Evolutionary conservation across 2,329 filamentous ascomycete genomes (phyloP), one percentile per base, ranked within the genome.

Genomic region (Ascocoryne sarcoides): DNA sequence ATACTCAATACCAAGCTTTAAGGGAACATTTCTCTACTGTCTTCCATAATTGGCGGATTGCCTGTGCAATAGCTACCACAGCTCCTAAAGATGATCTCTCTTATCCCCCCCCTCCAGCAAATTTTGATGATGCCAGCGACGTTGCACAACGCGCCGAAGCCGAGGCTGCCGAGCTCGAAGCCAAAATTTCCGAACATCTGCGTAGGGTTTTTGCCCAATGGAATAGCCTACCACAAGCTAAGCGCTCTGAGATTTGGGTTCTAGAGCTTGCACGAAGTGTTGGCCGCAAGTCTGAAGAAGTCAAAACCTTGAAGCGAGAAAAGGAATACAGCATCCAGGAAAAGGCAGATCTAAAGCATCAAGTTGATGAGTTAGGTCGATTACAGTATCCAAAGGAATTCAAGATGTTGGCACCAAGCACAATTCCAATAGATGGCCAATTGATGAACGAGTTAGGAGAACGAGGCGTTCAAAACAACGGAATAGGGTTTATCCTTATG

Each of bases 151-250:
- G 53, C 47, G 51, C 58, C 12, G 53, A 60, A 48, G 61, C 64
- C 35, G 45, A 60, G 56, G 32, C 61, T 46, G 37, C 60, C 59
- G 58, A 62, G 61, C 43, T 90, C 37, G 79, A 87, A 47, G 75
- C 77, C 37, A 78, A 82, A 50, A 75, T 89, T 21, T 68, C 75
- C 30, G 73, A 82, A 43, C 90, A 96, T 58, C 61, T 95, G 4
- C 74, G 83, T n/a, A 76, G 80, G 10, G 79, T 85, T 0, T 94
- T 79, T 58, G 70, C 73, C 5, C 81, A 85, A 31, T 96, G 89
- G 89, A 75, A 75, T 37, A 67, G 68, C 2, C 66, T 92, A 18
- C 63, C 78, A 0, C 49, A 60, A 2, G 70, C 74, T 26, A 69
- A 74, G 16, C 71, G 73, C 38, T 67, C 67, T 18, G 74, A 79